Evolutionary conservation across 148 eudicot genomes (phyloP).

Genomic region (Fallopia convolvulus): DNA sequence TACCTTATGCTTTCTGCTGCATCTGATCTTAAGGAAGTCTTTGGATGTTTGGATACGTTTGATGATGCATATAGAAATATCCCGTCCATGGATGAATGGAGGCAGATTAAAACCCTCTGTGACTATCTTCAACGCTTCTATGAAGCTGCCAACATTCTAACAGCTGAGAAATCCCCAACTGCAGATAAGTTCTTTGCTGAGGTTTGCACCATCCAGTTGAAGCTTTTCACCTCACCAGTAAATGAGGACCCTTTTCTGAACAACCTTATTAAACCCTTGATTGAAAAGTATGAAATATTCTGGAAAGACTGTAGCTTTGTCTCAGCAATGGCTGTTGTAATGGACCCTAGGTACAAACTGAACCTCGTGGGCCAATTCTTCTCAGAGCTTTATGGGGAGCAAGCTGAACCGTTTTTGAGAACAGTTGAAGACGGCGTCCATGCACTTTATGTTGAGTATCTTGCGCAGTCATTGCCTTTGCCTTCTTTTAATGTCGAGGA

Average conservation of each 20-base stretch:
- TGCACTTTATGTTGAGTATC: constrained; percentile 64
- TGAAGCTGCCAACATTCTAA: constrained; percentile 48
- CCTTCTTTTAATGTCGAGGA: constrained; percentile 42
- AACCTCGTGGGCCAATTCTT: constrained; percentile 53
- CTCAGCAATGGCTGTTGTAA: constrained; percentile 62
- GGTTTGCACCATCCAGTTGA: constrained; percentile 48
- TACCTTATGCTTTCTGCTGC: constrained; percentile 77
- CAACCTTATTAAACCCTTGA: constrained; percentile 46
- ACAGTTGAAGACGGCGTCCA: constrained; percentile 51
- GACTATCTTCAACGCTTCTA: constrained; percentile 43
- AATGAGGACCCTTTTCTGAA: constrained; percentile 42
- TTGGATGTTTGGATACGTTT: constrained; percentile 48
- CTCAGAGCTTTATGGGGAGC: constrained; percentile 45
- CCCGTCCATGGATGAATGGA: constrained; percentile 65
- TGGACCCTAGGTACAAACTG: constrained; percentile 89
- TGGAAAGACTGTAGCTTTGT: constrained; percentile 61
- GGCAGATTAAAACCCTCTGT: constrained; percentile 52
- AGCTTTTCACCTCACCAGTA: constrained; percentile 38
- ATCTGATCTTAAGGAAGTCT: constrained; percentile 57
- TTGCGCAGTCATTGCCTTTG: constrained; percentile 53
- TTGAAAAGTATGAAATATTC: constrained; percentile 48
- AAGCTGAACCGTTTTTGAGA: constrained; percentile 44
- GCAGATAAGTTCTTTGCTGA: constrained; percentile 50
- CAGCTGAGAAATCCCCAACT: constrained; percentile 39
- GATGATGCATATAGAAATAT: constrained; percentile 41